These are phyloP conservation scores for Huntiella decipiens DNA, from an alignment of 2,329 filamentous ascomycete genomes.

Conservation along the genomic window DNA sequence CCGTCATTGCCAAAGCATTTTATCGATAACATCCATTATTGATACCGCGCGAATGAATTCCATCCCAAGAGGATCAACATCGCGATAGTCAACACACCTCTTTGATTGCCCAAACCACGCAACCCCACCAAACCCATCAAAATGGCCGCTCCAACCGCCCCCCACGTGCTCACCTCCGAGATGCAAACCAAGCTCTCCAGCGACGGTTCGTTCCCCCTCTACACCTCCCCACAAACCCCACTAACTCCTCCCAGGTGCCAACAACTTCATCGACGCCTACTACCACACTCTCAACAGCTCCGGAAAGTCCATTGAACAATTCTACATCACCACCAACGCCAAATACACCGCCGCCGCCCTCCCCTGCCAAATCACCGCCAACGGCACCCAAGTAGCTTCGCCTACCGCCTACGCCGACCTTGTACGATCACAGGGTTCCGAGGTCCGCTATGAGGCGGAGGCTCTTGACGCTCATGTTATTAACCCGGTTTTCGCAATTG, in stretches of 20 bases:
- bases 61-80: too few relatives aligned
- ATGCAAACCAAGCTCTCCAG: conserved; percentile 11
- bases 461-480: conserved; percentile 61
- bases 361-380: conserved; percentile 58
- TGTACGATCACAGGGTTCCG: conserved; percentile 41
- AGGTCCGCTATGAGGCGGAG: conserved; percentile 52
- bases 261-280: conserved; percentile 25
- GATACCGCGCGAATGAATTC: too few relatives aligned
- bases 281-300: conserved; percentile 56
- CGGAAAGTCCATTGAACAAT: conserved; percentile 35
- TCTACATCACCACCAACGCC: conserved; percentile 37
- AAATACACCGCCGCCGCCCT: conserved; percentile 16
- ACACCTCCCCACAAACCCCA: neutral
- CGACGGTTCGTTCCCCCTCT: conserved; percentile 9
- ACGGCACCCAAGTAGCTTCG: conserved; percentile 46
- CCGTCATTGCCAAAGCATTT: too few relatives aligned
- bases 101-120: neutral
- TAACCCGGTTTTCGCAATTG: conserved; percentile 45
- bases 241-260: conserved; percentile 9
- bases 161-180: conserved; percentile 9
- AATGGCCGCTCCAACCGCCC: conserved; percentile 9
- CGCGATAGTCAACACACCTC: too few relatives aligned
- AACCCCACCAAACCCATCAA: neutral
- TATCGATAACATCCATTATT: too few relatives aligned
- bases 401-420: conserved; percentile 48